These are phyloP conservation scores for Oryza officinalis DNA, from an alignment of 176 grass and related monocot species.

Conservation along the genomic window DNA sequence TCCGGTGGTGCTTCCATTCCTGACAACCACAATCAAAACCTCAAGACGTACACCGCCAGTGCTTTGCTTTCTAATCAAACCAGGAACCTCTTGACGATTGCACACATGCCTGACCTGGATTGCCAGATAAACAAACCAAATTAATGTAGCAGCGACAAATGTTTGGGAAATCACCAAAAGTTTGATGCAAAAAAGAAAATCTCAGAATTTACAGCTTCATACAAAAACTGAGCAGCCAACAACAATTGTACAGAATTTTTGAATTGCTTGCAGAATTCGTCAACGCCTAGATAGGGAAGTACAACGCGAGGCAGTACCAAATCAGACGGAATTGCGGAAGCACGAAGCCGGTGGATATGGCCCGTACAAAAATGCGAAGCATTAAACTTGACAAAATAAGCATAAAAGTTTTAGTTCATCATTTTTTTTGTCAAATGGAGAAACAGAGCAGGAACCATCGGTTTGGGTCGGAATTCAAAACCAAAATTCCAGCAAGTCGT, in stretches of 20 bases:
- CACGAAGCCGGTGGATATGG: background rate
- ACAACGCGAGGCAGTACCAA: background rate
- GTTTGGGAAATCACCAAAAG: slow-evolving; percentile 1
- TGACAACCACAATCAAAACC: background rate
- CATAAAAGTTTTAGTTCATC: background rate
- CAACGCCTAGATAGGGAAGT: slow-evolving; percentile 34
- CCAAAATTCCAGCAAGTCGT: background rate
- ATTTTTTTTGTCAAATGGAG: background rate
- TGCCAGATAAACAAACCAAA: background rate
- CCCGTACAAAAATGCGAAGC: background rate
- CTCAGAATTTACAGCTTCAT: background rate
- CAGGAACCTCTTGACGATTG: background rate
- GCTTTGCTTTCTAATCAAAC: slow-evolving; percentile 6
- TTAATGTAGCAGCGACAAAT: background rate
- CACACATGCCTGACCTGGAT: slow-evolving; percentile 33
- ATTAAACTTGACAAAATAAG: background rate
- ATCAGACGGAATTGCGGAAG: slow-evolving; percentile 12
- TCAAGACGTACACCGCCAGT: slow-evolving; percentile 3
- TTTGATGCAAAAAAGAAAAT: background rate
- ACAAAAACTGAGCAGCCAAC: background rate
- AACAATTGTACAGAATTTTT: background rate
- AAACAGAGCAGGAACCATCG: background rate
- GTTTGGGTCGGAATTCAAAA: slow-evolving; percentile 12
- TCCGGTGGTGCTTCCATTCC: slow-evolving; percentile 53
- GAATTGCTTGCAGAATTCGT: slow-evolving; percentile 8